phyloP scores from a whole-genome alignment of 768 basidiomycete species.

The Trametes gibbosa region DNA sequence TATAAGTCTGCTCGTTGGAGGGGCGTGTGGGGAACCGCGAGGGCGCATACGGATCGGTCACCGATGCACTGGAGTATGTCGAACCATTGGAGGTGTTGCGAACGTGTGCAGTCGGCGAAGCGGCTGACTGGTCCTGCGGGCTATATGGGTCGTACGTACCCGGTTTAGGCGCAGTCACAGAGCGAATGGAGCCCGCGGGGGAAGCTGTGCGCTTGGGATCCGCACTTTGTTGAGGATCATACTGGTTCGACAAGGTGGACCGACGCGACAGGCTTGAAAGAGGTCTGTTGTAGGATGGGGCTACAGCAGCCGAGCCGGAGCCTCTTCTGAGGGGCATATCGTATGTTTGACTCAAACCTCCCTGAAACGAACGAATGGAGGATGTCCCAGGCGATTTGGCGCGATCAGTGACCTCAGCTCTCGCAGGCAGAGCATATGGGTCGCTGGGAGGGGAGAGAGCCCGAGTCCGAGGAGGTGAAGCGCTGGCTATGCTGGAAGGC shows the following conservation, averaged over 20 bases:
- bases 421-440: constrained; percentile 6
- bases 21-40: constrained; percentile 27
- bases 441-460: not conserved
- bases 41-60: constrained; percentile 35
- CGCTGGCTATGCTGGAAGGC: not conserved
- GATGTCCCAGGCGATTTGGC: constrained; percentile 19
- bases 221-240: constrained; percentile 6
- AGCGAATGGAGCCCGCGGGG: constrained; percentile 13
- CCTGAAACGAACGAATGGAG: constrained; percentile 16
- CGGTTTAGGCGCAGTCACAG: not conserved
- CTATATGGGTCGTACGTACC: constrained; percentile 16
- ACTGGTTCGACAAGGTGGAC: constrained; percentile 8
- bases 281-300: constrained; percentile 4
- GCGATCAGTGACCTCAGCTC: constrained; percentile 2
- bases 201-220: constrained; percentile 10
- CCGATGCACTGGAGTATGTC: constrained; percentile 33
- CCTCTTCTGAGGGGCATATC: constrained; percentile 1
- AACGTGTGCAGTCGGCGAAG: not conserved
- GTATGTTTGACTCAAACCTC: not conserved
- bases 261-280: constrained; percentile 14
- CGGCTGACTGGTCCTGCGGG: not conserved
- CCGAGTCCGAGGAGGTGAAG: not conserved
- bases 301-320: not conserved
- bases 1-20: constrained; percentile 18
- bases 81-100: constrained; percentile 45